A percentile compares a stretch with the other conserved stretches of the same genome.
These are phyloP conservation scores for Fusarium duplospermum DNA, from an alignment of 2,329 filamentous ascomycete genomes.

Conservation along the genomic window DNA sequence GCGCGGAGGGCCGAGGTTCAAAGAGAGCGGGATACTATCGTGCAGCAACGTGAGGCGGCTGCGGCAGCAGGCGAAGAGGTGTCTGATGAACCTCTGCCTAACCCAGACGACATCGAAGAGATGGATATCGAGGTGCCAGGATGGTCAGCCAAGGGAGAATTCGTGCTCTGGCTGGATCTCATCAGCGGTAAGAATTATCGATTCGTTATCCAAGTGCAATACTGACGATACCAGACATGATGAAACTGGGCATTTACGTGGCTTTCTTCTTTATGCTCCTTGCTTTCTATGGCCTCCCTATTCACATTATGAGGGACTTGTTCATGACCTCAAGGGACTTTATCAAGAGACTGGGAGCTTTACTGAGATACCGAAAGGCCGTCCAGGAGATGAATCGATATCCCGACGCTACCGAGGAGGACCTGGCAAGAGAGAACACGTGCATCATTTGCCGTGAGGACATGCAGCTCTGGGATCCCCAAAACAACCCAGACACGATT, in stretches of 20 bases:
- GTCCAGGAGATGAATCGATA: constrained; percentile 96
- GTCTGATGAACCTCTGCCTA: constrained; percentile 62
- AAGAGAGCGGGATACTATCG: constrained; percentile 65
- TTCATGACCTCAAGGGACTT: constrained; percentile 96
- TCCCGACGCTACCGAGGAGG: constrained; percentile 88
- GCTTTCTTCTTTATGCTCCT: constrained; percentile 94
- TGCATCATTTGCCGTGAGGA: constrained; percentile 98
- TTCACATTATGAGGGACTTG: constrained; percentile 95
- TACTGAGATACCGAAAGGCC: constrained; percentile 89
- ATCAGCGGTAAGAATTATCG: constrained; percentile 71
- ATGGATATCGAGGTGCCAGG: constrained; percentile 95
- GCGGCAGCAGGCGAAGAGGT: constrained; percentile 71
- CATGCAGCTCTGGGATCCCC: constrained; percentile 82
- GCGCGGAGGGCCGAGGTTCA: constrained; percentile 76
- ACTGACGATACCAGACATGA: constrained; percentile 72
- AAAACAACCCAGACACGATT: constrained; percentile 72
- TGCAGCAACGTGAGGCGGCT: constrained; percentile 60
- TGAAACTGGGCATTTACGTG: constrained; percentile 90
- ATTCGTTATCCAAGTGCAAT: constrained; percentile 20
- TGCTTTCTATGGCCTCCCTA: constrained; percentile 92
- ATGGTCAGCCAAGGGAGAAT: constrained; percentile 96
- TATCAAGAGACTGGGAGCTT: constrained; percentile 86
- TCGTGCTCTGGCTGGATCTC: constrained; percentile 89
- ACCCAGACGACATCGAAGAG: constrained; percentile 84
- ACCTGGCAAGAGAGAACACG: constrained; percentile 87